Evolutionary conservation across 2,329 filamentous ascomycete species (phyloP), one percentile per base, ranked within the genome.

Genomic region (Nothophoma quercina): DNA sequence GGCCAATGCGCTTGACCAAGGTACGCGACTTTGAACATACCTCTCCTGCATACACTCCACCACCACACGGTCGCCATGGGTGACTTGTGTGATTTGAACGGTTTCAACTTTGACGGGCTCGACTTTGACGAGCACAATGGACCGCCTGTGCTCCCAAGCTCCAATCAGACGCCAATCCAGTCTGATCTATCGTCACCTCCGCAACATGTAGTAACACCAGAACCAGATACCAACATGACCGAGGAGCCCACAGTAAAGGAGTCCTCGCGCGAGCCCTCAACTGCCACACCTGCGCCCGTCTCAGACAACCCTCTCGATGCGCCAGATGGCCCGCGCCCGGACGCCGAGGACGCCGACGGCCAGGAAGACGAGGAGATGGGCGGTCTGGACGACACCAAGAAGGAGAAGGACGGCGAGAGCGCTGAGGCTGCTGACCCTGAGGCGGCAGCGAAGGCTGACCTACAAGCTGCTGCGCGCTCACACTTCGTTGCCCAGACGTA

Each of bases 401-500:
- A 77, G 56, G 72, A 75, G 19, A 74, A 73, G 55, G 69, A 68
- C 18, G 69, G 62, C 51, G 70, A 69, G 2, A 59, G 33, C 18
- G 61, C 57, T 25, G 70, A 71, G 12, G 58, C 51, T n/a, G 67
- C 56, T 4, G 72, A 75, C 51, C 59, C 78, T 13, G 69, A 81
- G 67, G 75, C 89, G 43, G 82, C 93, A 73, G 86, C 88, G 33
- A 97, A 96, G 76, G 85, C 92, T 47, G 85, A 85, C 3, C 81
- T 93, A 50, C 93, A 97, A 78, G 88, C 89, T 34, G 88, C 91
- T 4, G 96, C 95, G 43, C 90, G 93, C 60, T 90, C 93, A 64
- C 93, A 98, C 69, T 86, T 99, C 48, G 90, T 96, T 56, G 87
- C 91, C 12, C 95, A 99, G 78, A 96, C 92, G 33, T 93, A 97